A percentile compares a stretch with the other conserved stretches of the same genome.
These are phyloP conservation scores for Beverwykella pulmonaria DNA, from an alignment of 495 filamentous ascomycete genomes.

Conservation along the genomic window DNA sequence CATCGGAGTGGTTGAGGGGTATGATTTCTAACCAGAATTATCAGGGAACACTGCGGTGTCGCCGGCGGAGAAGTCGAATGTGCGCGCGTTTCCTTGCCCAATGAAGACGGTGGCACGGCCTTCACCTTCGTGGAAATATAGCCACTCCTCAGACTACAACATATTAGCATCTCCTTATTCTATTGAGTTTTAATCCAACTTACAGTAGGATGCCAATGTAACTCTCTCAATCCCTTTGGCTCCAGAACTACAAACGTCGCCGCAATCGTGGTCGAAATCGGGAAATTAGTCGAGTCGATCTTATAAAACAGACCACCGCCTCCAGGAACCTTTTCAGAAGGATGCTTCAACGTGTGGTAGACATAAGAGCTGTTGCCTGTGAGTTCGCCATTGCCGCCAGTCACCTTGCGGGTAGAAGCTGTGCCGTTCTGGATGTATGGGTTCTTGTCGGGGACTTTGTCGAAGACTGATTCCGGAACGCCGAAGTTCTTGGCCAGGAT, in stretches of 20 bases:
- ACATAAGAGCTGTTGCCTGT: constrained; percentile 60
- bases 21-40: constrained; percentile 52
- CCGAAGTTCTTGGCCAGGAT: constrained; percentile 69
- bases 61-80: constrained; percentile 65
- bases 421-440: constrained; percentile 62
- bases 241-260: constrained; percentile 62
- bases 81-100: constrained; percentile 59
- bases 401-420: constrained; percentile 53
- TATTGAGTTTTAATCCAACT: constrained; percentile 26
- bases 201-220: constrained; percentile 72
- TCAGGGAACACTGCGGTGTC: constrained; percentile 69
- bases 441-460: constrained; percentile 57
- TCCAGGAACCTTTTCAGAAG: constrained; percentile 57
- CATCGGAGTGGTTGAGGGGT: background rate
- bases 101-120: constrained; percentile 65
- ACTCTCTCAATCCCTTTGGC: constrained; percentile 62
- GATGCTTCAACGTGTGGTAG: constrained; percentile 57
- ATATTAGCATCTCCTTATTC: constrained; percentile 24
- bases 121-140: constrained; percentile 64
- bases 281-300: constrained; percentile 66
- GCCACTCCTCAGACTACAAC: constrained; percentile 63
- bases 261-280: constrained; percentile 62
- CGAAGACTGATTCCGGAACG: constrained; percentile 58
- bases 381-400: constrained; percentile 53
- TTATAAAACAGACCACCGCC: constrained; percentile 61